phyloP scores from a whole-genome alignment of 2,329 filamentous ascomycete genomes.

The Emergomyces orientalis region DNA sequence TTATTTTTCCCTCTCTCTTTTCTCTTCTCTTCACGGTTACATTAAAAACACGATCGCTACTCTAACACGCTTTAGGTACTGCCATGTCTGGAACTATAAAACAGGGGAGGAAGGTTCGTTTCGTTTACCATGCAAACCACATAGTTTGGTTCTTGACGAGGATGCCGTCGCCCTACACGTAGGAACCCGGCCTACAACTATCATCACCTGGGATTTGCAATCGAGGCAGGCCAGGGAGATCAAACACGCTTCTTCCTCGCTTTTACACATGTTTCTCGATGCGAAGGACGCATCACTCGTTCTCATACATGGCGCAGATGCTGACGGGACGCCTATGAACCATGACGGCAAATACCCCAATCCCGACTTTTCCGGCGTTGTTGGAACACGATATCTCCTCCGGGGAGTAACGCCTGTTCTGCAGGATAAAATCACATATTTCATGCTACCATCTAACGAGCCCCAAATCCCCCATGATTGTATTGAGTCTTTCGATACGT shows the following conservation, averaged over 20 bases:
- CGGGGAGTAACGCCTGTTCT: neutral
- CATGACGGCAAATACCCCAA: neutral
- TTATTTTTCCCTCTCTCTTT: slow-evolving; percentile 10
- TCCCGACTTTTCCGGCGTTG: neutral
- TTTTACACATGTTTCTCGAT: slow-evolving; percentile 6
- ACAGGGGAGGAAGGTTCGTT: slow-evolving; percentile 19
- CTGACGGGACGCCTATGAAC: neutral
- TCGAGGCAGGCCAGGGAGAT: slow-evolving; percentile 16
- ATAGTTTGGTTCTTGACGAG: slow-evolving; percentile 18
- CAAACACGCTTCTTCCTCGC: neutral
- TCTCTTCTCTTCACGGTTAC: neutral
- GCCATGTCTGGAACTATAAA: slow-evolving; percentile 25
- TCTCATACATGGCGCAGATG: neutral
- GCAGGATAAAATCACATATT: neutral
- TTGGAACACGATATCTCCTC: neutral
- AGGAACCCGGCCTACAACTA: neutral
- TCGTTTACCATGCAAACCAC: slow-evolving; percentile 20
- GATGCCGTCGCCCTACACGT: slow-evolving; percentile 20
- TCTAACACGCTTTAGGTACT: slow-evolving; percentile 18
- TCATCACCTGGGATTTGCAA: slow-evolving; percentile 18
- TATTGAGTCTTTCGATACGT: neutral
- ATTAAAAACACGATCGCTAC: neutral
- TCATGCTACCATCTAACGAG: neutral
- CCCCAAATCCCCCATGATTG: neutral
- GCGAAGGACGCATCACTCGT: neutral